phyloP scores from a whole-genome alignment of 345 rosid genomes.

The Gossypium longicalyx region DNA sequence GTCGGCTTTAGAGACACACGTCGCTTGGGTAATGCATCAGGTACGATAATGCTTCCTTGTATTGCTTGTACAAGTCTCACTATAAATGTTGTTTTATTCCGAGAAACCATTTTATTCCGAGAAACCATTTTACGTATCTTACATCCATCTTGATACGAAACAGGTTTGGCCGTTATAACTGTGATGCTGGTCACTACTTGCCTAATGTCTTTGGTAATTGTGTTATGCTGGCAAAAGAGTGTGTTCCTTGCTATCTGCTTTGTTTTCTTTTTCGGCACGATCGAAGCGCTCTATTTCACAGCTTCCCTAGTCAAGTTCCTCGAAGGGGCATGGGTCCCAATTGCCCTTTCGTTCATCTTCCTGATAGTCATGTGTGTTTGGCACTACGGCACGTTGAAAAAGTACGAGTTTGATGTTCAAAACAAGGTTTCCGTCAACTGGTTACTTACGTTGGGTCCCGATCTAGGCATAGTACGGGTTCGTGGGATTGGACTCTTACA shows the following conservation, averaged over 20 bases:
- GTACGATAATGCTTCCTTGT: conserved; percentile 24
- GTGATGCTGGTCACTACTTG: conserved; percentile 99
- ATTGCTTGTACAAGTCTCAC: background rate
- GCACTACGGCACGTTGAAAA: conserved; percentile 85
- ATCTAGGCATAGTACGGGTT: conserved; percentile 82
- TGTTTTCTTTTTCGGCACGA: conserved; percentile 66
- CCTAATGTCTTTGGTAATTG: conserved; percentile 87
- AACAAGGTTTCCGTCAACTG: conserved; percentile 93
- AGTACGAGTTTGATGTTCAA: conserved; percentile 79
- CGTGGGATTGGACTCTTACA: conserved; percentile 85
- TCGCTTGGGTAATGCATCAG: conserved; percentile 86
- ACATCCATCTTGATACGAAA: background rate
- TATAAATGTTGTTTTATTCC: background rate
- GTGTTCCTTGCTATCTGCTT: conserved; percentile 64
- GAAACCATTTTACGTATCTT: too few relatives aligned
- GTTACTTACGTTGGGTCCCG: conserved; percentile 72
- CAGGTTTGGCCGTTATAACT: conserved; percentile 92
- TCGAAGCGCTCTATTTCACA: conserved; percentile 89
- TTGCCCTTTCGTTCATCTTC: conserved; percentile 72
- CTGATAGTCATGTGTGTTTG: conserved; percentile 66
- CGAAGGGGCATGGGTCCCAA: conserved; percentile 98
- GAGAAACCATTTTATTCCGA: too few relatives aligned
- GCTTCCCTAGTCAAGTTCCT: conserved; percentile 87
- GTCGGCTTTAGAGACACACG: conserved; percentile 85
- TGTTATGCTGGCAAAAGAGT: conserved; percentile 30